Percentiles rank a stretch among this genome's conserved stretches.
Evolutionary conservation across 1,284 basidiomycete species (phyloP).

Genomic region (Anthracocystis setariae): DNA sequence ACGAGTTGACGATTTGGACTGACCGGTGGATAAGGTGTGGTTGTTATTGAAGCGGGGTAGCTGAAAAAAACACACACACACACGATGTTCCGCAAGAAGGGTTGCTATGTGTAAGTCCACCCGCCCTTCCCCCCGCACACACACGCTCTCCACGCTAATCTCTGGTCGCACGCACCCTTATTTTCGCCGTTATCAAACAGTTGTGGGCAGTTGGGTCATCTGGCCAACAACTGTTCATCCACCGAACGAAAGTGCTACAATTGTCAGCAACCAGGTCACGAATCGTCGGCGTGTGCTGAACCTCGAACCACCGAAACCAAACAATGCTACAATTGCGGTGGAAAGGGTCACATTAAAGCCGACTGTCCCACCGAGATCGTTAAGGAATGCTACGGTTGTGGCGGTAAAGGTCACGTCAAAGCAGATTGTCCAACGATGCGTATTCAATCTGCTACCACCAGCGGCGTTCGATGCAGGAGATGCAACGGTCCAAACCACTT

Average conservation of each 20-base stretch:
- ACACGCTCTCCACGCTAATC: too few relatives aligned
- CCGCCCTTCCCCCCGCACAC: neutral
- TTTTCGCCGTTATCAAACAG: neutral
- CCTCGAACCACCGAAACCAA: slow-evolving; percentile 47
- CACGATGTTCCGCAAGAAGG: slow-evolving; percentile 31
- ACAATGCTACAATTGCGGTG: slow-evolving; percentile 53
- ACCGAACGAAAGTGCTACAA: slow-evolving; percentile 55
- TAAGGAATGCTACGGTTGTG: slow-evolving; percentile 23
- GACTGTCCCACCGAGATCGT: slow-evolving; percentile 34
- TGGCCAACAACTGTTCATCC: slow-evolving; percentile 51
- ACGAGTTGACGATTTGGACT: too few relatives aligned
- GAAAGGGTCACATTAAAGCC: slow-evolving; percentile 39
- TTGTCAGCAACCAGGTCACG: slow-evolving; percentile 47
- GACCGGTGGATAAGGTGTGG: too few relatives aligned
- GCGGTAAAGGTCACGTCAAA: slow-evolving; percentile 16
- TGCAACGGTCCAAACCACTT: slow-evolving; percentile 43
- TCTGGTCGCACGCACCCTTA: too few relatives aligned
- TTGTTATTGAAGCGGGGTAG: neutral
- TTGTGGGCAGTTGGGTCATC: slow-evolving; percentile 30
- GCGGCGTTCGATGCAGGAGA: slow-evolving; percentile 23
- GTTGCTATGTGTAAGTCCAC: slow-evolving; percentile 31
- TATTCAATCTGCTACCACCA: neutral
- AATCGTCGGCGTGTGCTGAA: slow-evolving; percentile 40
- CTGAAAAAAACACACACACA: neutral
- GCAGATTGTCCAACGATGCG: slow-evolving; percentile 8